phyloP scores from a whole-genome alignment of 2,329 filamentous ascomycete species.

The Paradendryphiella salina region DNA sequence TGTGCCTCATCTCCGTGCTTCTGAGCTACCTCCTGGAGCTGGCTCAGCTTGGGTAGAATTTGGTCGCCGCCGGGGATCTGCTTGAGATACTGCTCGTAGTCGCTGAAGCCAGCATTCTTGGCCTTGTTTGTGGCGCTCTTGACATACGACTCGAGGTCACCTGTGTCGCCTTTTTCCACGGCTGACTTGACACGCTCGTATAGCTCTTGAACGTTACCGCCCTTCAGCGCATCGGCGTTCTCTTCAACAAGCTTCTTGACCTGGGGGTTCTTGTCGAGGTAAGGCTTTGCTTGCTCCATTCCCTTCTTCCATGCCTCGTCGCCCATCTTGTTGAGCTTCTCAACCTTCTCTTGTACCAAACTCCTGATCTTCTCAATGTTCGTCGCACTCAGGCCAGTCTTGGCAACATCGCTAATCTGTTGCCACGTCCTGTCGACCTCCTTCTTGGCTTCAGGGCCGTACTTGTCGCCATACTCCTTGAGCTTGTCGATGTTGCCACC shows the following conservation, averaged over 20 bases:
- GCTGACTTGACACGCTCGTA: conserved; percentile 66
- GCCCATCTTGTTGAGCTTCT: conserved; percentile 68
- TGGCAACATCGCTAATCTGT: conserved; percentile 66
- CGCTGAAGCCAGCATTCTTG: conserved; percentile 56
- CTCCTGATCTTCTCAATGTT: conserved; percentile 60
- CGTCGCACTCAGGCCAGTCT: conserved; percentile 62
- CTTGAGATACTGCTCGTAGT: conserved; percentile 65
- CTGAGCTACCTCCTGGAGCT: conserved; percentile 66
- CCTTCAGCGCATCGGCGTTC: conserved; percentile 69
- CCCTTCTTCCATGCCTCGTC: conserved; percentile 74
- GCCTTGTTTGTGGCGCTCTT: conserved; percentile 62
- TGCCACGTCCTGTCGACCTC: conserved; percentile 72
- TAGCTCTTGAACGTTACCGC: conserved; percentile 66
- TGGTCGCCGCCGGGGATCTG: conserved; percentile 67
- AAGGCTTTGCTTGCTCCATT: conserved; percentile 69
- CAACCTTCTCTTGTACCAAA: conserved; percentile 69
- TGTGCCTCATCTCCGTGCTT: conserved; percentile 72
- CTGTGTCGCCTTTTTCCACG: conserved; percentile 63
- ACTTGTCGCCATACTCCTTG: conserved; percentile 68
- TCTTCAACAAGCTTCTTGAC: conserved; percentile 72
- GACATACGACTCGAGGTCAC: conserved; percentile 64
- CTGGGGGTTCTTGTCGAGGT: conserved; percentile 75
- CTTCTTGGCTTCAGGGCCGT: conserved; percentile 77
- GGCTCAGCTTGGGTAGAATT: conserved; percentile 66
- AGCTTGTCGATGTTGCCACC: conserved; percentile 69